Evolutionary conservation across 2,329 filamentous ascomycete species (phyloP), one percentile per base, ranked within the genome.

Genomic region (Paraconiothyrium sp.): DNA sequence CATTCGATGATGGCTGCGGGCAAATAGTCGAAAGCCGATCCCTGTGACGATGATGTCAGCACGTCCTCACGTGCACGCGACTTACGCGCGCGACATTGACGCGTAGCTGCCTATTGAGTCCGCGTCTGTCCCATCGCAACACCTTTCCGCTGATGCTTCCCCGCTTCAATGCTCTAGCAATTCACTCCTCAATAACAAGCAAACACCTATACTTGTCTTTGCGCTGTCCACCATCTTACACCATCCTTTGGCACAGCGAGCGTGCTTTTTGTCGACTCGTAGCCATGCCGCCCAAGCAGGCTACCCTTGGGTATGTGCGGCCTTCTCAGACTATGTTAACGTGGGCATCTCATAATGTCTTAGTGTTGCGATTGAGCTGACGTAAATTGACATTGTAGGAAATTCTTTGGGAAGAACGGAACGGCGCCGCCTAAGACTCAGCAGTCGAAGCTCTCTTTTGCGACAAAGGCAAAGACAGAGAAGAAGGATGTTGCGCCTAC

Each of bases 251-350:
- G 55, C 60, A 54, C 34, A 61, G 54, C 57, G 62, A 62, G 58
- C 55, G 55, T 50, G 24, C 63, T 44, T 54, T 56, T 43, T 54
- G 59, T 52, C 61, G 49, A 60, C 47, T 63, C n/a, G 62, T 62
- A 69, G 65, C 54, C 46, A 84, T 84, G 83, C 69, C 82, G 54
- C 81, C 82, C 22, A 93, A 92, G 77, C 93, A 97, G 82, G 89
- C 91, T 72, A 97, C 92, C 63, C 82, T 97, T 78, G 92, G 92
- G 93, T 97, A 95, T 82, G 93, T 94, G 65, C 90, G 88, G 80
- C 82, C 89, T 72, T 84, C 85, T 67, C 92, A 94, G 83, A 88
- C 85, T 75, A 92, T 89, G 70, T 82, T 94, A 78, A 87, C 89
- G 91, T 93, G 88, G 83, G 47, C 60, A 51, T 59, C 37, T 37